Evolutionary conservation across 371 early-diverging fungal species (phyloP), one percentile per base, ranked within the genome.

Genomic region (Syncephalastrum monosporum): DNA sequence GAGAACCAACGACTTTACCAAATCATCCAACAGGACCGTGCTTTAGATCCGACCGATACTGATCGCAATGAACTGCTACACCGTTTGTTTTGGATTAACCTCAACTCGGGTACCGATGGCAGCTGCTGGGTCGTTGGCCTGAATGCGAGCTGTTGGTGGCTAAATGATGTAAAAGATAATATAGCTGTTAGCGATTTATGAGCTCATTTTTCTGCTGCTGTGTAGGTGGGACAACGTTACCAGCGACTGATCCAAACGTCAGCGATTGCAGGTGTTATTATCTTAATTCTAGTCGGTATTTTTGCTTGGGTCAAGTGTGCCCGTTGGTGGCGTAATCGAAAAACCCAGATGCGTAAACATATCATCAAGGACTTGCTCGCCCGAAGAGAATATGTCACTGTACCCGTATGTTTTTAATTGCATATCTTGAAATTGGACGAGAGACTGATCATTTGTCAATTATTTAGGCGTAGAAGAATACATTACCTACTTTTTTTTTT

Each of bases 251-350:
- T 77, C 2, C 57, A 44, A 27, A 72, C 72, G n/a, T 77, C 77
- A 0, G 60, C 67, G 5, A 65, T 72, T 1, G 59, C 57, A 15
- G 77, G 77, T 47, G 67, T 70, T 6, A 77, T 77, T 54, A 51
- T 77, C 6, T 43, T 77, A 14, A 65, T 74, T 6, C 23, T 77
- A 3, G 60, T 77, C 42, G 64, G 66, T 3, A 47, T 74, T 10
- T 77, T 74, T 60, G 50, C 61, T 14, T 77, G 72, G 72, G 64
- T 77, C 1, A 77, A 74, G 55, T 77, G 77, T 42, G 66, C 68
- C 17, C 55, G 74, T 17, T 48, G 67, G 57, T 71, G 69, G 68
- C 59, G 74, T 53, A 51, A 60, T 23, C 65, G 74, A 25, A 74
- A 68, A 41, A 62, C 69, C 17, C 60, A 56, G 13, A 44, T 55